phyloP scores from a whole-genome alignment of 768 basidiomycete species.

The Tylopilus subfusipes region DNA sequence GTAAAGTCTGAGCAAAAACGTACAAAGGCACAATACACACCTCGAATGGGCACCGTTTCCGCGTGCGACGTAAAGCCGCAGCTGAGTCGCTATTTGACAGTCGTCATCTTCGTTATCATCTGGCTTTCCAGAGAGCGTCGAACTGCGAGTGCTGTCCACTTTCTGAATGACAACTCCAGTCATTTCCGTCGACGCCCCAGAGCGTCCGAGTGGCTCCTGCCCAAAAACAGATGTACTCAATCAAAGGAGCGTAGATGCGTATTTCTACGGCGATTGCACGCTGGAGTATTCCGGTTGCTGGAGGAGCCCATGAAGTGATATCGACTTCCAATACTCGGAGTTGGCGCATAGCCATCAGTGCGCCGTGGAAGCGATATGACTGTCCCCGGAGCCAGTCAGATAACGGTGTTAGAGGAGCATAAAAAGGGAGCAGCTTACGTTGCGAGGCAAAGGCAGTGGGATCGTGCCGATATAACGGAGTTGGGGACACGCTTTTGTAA shows the following conservation, averaged over 20 bases:
- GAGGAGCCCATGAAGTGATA: slow-evolving; percentile 34
- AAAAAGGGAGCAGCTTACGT: slow-evolving; percentile 31
- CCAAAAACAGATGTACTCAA: slow-evolving; percentile 37
- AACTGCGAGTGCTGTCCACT: slow-evolving; percentile 24
- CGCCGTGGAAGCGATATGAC: slow-evolving; percentile 33
- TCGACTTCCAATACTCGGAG: slow-evolving; percentile 39
- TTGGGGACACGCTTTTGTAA: slow-evolving; percentile 32
- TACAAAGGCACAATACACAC: slow-evolving; percentile 27
- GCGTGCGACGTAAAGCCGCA: slow-evolving; percentile 28
- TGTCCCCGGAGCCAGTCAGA: slow-evolving; percentile 25
- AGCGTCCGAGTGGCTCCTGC: slow-evolving; percentile 25
- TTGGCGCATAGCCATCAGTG: slow-evolving; percentile 32
- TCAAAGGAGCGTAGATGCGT: slow-evolving; percentile 35
- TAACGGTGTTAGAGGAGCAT: slow-evolving; percentile 12
- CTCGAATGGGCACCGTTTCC: slow-evolving; percentile 14
- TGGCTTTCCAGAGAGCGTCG: slow-evolving; percentile 30
- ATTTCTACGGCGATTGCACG: slow-evolving; percentile 39
- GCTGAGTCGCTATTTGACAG: slow-evolving; percentile 14
- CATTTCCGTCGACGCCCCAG: slow-evolving; percentile 36
- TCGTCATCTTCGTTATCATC: slow-evolving; percentile 7
- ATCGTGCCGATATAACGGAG: slow-evolving; percentile 40
- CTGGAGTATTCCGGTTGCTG: slow-evolving; percentile 29
- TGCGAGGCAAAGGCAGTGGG: slow-evolving; percentile 31
- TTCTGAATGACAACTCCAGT: slow-evolving; percentile 30
- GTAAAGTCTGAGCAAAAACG: slow-evolving; percentile 20